These are phyloP conservation scores for Starmerella apicola DNA, from an alignment of 805 yeast genomes.

Conservation along the genomic window DNA sequence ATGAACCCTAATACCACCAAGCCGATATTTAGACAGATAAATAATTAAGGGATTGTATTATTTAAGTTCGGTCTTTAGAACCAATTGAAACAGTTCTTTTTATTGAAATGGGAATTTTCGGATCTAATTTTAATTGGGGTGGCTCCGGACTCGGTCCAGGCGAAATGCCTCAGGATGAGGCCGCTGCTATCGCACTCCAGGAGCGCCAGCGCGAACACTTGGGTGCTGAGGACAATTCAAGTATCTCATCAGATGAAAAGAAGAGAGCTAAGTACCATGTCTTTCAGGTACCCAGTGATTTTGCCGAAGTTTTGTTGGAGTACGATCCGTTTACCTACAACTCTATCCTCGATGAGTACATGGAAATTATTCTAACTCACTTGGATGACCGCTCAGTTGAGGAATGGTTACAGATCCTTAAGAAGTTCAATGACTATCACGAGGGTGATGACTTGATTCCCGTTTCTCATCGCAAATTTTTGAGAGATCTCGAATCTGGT, in stretches of 20 bases:
- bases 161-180: background rate
- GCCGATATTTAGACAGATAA: too few relatives aligned
- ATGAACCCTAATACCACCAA: too few relatives aligned
- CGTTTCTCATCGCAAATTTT: constrained; percentile 27
- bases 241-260: background rate
- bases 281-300: constrained; percentile 1
- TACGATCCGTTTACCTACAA: constrained; percentile 1
- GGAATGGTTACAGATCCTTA: constrained; percentile 34
- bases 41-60: too few relatives aligned
- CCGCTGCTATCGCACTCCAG: background rate
- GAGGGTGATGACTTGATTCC: constrained; percentile 39
- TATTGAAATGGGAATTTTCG: too few relatives aligned
- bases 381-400: constrained; percentile 24
- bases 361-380: constrained; percentile 11
- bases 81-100: too few relatives aligned
- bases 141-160: too few relatives aligned
- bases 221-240: background rate
- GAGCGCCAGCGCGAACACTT: constrained; percentile 1
- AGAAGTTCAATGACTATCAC: constrained; percentile 32
- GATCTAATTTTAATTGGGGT: too few relatives aligned
- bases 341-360: constrained; percentile 7
- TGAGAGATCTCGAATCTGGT: constrained; percentile 23
- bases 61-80: too few relatives aligned
- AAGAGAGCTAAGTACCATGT: background rate
- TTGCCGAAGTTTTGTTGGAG: background rate